Conservation (phyloP, 2,329 filamentous ascomycete species). For the Cephalotrichum gorgonifer region DNA sequence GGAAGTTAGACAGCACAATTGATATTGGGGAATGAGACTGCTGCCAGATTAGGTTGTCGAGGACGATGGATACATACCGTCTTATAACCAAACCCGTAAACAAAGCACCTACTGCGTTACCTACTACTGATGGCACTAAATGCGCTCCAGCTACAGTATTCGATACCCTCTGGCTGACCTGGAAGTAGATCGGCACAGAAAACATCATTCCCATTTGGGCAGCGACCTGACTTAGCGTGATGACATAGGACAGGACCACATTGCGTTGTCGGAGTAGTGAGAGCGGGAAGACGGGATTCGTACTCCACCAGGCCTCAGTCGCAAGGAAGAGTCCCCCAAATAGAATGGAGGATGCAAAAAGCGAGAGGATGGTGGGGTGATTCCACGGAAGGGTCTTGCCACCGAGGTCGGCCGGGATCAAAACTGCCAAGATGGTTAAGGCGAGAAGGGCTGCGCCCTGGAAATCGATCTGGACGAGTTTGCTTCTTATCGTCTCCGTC, state of each 20-base stretch:
- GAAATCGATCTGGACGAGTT: conserved; percentile 37
- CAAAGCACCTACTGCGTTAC: conserved; percentile 56
- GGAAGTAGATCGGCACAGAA: conserved; percentile 59
- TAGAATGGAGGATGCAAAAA: conserved; percentile 27
- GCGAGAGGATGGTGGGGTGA: conserved; percentile 33
- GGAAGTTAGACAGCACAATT: not conserved
- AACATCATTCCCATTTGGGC: conserved; percentile 48
- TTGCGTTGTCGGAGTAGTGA: conserved; percentile 39
- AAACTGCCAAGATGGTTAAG: conserved; percentile 44
- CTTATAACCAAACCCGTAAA: conserved; percentile 47
- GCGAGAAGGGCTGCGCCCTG: conserved; percentile 46
- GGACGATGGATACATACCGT: conserved; percentile 15
- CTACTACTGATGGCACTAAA: conserved; percentile 56
- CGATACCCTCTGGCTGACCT: conserved; percentile 46
- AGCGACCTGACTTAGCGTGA: conserved; percentile 40
- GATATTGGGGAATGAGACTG: not conserved
- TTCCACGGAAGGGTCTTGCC: conserved; percentile 45
- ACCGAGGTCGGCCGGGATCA: conserved; percentile 43
- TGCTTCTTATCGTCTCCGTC: not conserved
- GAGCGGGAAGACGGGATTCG: conserved; percentile 50
- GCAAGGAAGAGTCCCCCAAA: conserved; percentile 30
- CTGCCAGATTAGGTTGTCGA: not conserved
- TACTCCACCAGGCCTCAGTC: conserved; percentile 34
- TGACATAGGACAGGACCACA: conserved; percentile 40
- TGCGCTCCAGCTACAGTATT: conserved; percentile 49